Conservation (phyloP, 257 asterid genomes). For the Misopates orontium region DNA sequence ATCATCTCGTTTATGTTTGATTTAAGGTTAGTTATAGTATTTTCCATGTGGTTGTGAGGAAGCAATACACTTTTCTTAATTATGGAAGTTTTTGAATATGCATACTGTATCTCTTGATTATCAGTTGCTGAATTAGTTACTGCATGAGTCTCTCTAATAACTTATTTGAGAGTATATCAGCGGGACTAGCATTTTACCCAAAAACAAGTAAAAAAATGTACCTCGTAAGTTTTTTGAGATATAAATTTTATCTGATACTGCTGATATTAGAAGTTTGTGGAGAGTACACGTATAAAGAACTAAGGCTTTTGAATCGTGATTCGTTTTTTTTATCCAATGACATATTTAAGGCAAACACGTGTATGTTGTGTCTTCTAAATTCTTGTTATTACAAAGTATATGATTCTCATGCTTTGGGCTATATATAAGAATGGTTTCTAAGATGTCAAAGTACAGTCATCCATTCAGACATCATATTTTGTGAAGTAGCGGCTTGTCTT, state of each 20-base stretch:
- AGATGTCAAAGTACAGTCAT: not conserved
- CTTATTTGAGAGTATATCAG: not conserved
- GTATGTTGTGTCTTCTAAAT: not conserved
- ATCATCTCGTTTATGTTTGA: not conserved
- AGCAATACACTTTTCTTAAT: not conserved
- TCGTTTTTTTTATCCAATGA: too few species aligned
- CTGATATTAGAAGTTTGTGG: conserved; percentile 13
- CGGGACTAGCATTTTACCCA: not conserved
- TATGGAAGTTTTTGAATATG: conserved; percentile 6
- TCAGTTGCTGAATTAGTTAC: conserved; percentile 16
- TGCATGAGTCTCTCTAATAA: conserved; percentile 9
- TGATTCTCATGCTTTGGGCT: conserved; percentile 11
- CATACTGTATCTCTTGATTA: not conserved
- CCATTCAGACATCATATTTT: conserved; percentile 16
- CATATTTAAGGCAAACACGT: too few species aligned
- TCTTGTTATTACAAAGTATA: conserved; percentile 10
- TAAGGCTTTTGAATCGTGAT: too few species aligned
- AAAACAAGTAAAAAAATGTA: not conserved
- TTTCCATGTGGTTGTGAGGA: not conserved
- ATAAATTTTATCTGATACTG: not conserved
- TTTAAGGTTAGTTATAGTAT: not conserved
- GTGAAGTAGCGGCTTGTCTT: conserved; percentile 13
- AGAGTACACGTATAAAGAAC: not conserved
- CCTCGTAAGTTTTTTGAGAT: not conserved
- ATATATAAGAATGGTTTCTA: not conserved